Evolutionary conservation across 2,329 filamentous ascomycete genomes (phyloP), one percentile per base, ranked within the genome.

Genomic region (Orbilia oligospora): DNA sequence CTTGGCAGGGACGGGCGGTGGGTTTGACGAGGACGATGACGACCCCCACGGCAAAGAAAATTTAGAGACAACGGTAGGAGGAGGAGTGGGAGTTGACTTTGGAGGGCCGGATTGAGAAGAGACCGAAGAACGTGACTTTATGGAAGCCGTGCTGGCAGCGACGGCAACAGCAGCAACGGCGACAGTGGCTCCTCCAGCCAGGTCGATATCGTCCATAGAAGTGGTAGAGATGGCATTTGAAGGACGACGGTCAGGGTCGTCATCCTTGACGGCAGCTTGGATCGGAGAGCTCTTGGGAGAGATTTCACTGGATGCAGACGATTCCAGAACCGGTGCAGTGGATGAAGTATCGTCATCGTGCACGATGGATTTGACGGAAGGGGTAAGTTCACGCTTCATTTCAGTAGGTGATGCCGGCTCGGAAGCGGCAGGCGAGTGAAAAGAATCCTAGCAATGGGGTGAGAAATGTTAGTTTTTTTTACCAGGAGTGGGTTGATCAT

Each of bases 41-140:
- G 71, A 64, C 38, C 81, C n/a, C 79, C 80, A 58, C 80, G 71
- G 56, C 81, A 83, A 79, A 82, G 82, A 44, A 82, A 80, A 66
- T 81, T 80, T 69, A 80, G 77, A 64, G 10, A 80, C 80, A 41
- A 41, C 14, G 58, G 81, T 79, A 63, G 81, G 73, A 5, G 81
- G 81, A 78, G 79, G 84, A 71, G 80, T 84, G 83, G 76, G 85
- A 83, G 41, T 90, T 89, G 83, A 90, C 90, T 83, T 90, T 89
- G 80, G 85, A 84, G 69, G 85, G 84, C 68, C 86, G 84, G 73
- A 95, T 86, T 82, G 90, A 91, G 79, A 94, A 89, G 83, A 91
- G 87, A 82, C 90, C 87, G 71, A 89, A 20, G 83, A 80, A 16
- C 84, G 83, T 6, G 85, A 85, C 30, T 79, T 73, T 49, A 75